Conservation (phyloP, 805 yeast genomes). For the Wickerhamomyces alni region DNA sequence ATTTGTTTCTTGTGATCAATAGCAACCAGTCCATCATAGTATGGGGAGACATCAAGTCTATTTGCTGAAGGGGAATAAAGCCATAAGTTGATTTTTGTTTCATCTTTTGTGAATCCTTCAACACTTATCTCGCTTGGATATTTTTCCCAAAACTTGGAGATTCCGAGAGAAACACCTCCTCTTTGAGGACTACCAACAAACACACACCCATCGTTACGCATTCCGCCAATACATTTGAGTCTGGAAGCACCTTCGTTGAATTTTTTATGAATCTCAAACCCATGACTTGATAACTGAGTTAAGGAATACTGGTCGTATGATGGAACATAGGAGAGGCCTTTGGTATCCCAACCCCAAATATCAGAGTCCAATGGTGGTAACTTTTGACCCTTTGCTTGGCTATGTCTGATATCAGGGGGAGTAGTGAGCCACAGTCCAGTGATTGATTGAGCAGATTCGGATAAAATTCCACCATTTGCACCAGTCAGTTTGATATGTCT, state of each 20-base stretch:
- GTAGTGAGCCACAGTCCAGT: conserved; percentile 1
- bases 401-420: neutral
- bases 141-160: conserved; percentile 8
- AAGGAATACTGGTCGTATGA: neutral
- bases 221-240: neutral
- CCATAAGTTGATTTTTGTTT: neutral
- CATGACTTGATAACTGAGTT: conserved; percentile 1
- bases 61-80: neutral
- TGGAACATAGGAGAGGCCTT: neutral
- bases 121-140: conserved; percentile 4
- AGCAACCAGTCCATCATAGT: neutral
- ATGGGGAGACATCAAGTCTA: neutral
- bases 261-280: neutral
- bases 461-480: neutral
- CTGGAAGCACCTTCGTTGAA: neutral
- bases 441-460: neutral
- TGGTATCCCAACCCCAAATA: neutral
- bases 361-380: too few relatives aligned
- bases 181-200: neutral
- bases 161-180: neutral
- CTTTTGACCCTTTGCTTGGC: neutral
- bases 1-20: neutral
- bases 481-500: conserved; percentile 1
- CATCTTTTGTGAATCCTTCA: neutral
- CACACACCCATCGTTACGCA: neutral